Base-by-base conservation (phyloP, 345 rosid species). In the Noccaea caerulescens region DNA sequence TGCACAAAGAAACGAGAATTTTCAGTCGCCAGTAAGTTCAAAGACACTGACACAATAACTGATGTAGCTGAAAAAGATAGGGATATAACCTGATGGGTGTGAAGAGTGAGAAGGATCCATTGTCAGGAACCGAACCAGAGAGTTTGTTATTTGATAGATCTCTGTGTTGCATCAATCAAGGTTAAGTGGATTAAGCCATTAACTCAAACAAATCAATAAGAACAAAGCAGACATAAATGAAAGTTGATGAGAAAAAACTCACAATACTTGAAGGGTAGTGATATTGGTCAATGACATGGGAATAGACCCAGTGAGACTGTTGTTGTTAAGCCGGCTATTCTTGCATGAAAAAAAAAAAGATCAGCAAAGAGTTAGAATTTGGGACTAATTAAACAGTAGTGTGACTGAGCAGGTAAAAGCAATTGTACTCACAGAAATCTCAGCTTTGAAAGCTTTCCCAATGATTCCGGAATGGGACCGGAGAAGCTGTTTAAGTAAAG, bases 321-420 rank as follows among this genome's bases (percentile, higher is more conserved):
- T 94, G 87, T 94, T 94, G 81, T 94, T 94, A 46, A 94, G 95
- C 84, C 99, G 95, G 44, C 99, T 94, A 79, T 77, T 85, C 84
- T 88, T 82, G 58, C 95, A 69, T 49, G 77, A 5, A 60, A 67
- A 77, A n/a, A n/a, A n/a, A n/a, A n/a, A 50, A 25, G 53, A 34
- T 4, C 74, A 75, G 39, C 16, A 41, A 56, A 57, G 51, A 63
- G 66, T 76, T 3, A 77, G 30, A 71, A 63, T 38, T 1, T 6
- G 25, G 46, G n/a, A 72, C 54, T n/a, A 46, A 50, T 46, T 3
- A 63, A 60, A 71, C 25, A 60, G 16, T 13, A 44, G 16, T 43
- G 54, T 56, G 64, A 16, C 25, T 66, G 20, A 54, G 66, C 23
- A 3, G n/a, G 43, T 54, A 27, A 20, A 62, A 47, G 61, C 5